A percentile compares a stretch with the other conserved stretches of the same genome.
Conservation (phyloP, 2,329 filamentous ascomycete genomes). For the Coniochaeta prunicola region DNA sequence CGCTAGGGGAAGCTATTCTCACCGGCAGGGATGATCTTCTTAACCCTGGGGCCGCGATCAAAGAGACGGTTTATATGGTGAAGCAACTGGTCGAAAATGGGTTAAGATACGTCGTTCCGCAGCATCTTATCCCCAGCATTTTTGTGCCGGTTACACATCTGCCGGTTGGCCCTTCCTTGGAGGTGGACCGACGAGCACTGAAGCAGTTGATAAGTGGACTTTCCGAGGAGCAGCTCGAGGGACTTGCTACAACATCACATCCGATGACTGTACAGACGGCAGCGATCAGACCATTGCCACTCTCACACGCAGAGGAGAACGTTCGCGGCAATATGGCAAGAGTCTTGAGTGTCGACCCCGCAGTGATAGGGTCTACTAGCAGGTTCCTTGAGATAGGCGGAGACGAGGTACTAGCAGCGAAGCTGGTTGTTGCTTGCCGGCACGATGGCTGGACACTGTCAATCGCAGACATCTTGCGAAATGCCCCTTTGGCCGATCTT, state of each 20-base stretch:
- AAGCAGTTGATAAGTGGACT: constrained; percentile 35
- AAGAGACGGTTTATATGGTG: constrained; percentile 33
- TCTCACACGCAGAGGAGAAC: constrained; percentile 38
- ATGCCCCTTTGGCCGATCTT: constrained; percentile 35
- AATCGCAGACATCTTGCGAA: constrained; percentile 33
- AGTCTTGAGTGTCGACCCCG: constrained; percentile 30
- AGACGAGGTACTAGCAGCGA: constrained; percentile 34
- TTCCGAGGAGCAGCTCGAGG: constrained; percentile 34
- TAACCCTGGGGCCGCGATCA: constrained; percentile 29
- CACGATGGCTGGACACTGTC: constrained; percentile 31
- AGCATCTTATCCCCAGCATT: constrained; percentile 36
- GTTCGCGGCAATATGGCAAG: constrained; percentile 42
- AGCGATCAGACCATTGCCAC: constrained; percentile 35
- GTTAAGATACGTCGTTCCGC: constrained; percentile 28
- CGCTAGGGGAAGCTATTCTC: constrained; percentile 33
- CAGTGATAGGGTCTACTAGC: constrained; percentile 31
- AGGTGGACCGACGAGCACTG: constrained; percentile 41
- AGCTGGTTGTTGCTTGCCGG: constrained; percentile 37
- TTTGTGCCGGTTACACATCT: constrained; percentile 41
- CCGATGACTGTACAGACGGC: constrained; percentile 26
- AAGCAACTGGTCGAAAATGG: constrained; percentile 35
- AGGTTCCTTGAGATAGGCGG: constrained; percentile 41
- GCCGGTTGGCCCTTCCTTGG: constrained; percentile 41
- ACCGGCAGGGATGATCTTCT: constrained; percentile 29
- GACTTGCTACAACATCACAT: constrained; percentile 29